These are phyloP conservation scores for Fusarium poae DNA, from an alignment of 2,329 filamentous ascomycete species.

Conservation along the genomic window DNA sequence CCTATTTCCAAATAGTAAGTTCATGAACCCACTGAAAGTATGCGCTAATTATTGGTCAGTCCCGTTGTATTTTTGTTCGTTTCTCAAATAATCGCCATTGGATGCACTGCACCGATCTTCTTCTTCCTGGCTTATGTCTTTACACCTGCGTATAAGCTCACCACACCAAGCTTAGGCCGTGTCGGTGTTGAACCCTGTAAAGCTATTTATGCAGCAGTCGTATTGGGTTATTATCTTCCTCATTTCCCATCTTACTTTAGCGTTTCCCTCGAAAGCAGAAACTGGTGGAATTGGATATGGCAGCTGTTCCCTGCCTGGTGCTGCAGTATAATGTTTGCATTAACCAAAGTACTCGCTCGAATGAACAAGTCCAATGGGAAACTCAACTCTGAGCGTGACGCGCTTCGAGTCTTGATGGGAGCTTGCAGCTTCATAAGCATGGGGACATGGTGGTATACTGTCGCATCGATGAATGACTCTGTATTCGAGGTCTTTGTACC, in stretches of 20 bases:
- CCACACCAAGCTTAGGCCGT: slow-evolving; percentile 10
- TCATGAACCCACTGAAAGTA: rapidly evolving
- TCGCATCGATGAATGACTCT: slow-evolving; percentile 7
- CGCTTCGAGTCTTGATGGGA: slow-evolving; percentile 12
- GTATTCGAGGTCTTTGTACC: slow-evolving; percentile 43
- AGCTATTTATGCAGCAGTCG: slow-evolving; percentile 38
- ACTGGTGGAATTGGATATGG: slow-evolving; percentile 53
- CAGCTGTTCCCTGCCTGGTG: slow-evolving; percentile 49
- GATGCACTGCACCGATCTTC: slow-evolving; percentile 41
- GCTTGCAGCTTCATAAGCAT: slow-evolving; percentile 17
- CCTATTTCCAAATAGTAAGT: slow-evolving; percentile 46
- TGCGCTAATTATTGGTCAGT: slow-evolving; percentile 12
- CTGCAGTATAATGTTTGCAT: slow-evolving; percentile 32
- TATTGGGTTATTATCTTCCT: slow-evolving; percentile 38
- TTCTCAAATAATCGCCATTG: slow-evolving; percentile 43
- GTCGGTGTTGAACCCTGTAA: slow-evolving; percentile 23
- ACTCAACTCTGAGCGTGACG: neutral
- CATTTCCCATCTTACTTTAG: slow-evolving; percentile 43
- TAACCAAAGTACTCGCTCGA: slow-evolving; percentile 7
- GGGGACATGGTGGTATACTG: slow-evolving; percentile 40
- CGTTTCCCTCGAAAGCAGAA: slow-evolving; percentile 35
- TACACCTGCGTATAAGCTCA: slow-evolving; percentile 34
- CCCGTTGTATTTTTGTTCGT: slow-evolving; percentile 39
- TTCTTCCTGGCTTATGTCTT: slow-evolving; percentile 45
- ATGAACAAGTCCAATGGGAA: rapidly evolving